Base-by-base conservation (phyloP, 2,329 filamentous ascomycete genomes). In the Cordyceps javanica region DNA sequence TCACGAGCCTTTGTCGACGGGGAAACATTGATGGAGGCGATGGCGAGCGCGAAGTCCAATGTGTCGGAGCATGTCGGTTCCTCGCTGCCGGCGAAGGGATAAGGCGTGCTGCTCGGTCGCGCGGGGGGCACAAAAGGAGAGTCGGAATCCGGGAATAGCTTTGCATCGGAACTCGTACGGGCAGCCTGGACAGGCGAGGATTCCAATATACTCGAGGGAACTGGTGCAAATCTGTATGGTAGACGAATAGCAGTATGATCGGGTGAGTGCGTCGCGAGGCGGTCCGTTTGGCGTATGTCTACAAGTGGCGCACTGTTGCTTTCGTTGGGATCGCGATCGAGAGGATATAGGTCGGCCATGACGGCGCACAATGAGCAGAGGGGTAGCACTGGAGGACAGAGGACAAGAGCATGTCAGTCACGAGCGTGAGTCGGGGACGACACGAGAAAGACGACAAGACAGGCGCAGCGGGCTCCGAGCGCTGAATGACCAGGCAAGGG, bases 21-120 rank as follows among this genome's bases (percentile, higher is more conserved):
- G 25, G 42, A 21, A 6, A 19, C 11, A 14, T 32, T 21, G 3
- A 25, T 58, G 60, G 34, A 69, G 60, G 54, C 54, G 23, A 42
- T 63, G 68, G 60, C 65, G 69, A 50, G 66, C 61, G 28, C 66
- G 66, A 26, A 67, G 60, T 56, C 63, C 64, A 49, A 77, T 75
- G 55, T 76, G 32, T n/a, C 36, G 19, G 54, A 41, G 54, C 34
- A 34, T 21, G 54, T 3, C 2, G 44, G 30, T 32, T 56, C 54
- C n/a, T 25, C 49, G 25, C 48, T 75, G 51, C 83, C 80, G 51
- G 77, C 77, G 58, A 82, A 77, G 4, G 80, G 79, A 57, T 84
- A 85, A 1, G 82, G 82, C 2, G 82, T 85, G 69, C 82, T 84
- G 66, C 81, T 84, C 19, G 82, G 82, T 53, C 82, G 76, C 6